These are phyloP conservation scores for Gryganskiella cystojenkinii DNA, from an alignment of 192 early-diverging fungal genomes.

Conservation along the genomic window DNA sequence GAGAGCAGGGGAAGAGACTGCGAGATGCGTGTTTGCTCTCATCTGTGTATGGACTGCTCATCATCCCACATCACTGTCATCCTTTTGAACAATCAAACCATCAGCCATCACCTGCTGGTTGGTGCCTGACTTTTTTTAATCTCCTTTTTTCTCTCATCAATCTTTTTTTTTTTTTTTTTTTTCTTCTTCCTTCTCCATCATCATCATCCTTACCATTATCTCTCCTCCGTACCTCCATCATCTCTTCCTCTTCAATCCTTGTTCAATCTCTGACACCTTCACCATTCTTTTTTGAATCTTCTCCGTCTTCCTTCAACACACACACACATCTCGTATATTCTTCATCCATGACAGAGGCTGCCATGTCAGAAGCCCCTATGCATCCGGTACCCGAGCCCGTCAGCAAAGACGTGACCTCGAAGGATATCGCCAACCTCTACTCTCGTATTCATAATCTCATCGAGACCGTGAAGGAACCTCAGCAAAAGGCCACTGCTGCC, in stretches of 20 bases:
- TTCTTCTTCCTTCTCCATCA: not conserved
- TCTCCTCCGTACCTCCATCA: not conserved
- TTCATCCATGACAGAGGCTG: not conserved
- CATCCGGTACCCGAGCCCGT: conserved; percentile 23
- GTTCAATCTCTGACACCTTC: not conserved
- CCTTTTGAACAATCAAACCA: too few relatives aligned
- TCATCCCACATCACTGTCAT: too few relatives aligned
- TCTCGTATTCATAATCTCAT: conserved; percentile 61
- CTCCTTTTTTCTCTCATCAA: conserved; percentile 7
- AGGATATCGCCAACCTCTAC: conserved; percentile 61
- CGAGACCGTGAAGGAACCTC: conserved; percentile 57
- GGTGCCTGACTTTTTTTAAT: not conserved
- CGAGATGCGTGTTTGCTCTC: too few relatives aligned
- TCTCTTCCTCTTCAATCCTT: not conserved
- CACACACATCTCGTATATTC: not conserved
- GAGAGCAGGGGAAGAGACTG: too few relatives aligned
- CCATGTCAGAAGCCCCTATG: conserved; percentile 33
- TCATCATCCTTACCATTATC: not conserved
- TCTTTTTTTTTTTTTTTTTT: conserved; percentile 12
- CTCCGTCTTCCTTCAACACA: not conserved
- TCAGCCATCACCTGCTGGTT: too few relatives aligned
- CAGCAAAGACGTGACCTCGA: conserved; percentile 57
- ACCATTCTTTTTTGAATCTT: not conserved
- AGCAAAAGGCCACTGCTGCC: conserved; percentile 45
- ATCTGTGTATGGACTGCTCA: too few relatives aligned